Evolutionary conservation across 371 early-diverging fungal species (phyloP), one percentile per base, ranked within the genome.

Genomic region (Choanephora cucurbitarum): DNA sequence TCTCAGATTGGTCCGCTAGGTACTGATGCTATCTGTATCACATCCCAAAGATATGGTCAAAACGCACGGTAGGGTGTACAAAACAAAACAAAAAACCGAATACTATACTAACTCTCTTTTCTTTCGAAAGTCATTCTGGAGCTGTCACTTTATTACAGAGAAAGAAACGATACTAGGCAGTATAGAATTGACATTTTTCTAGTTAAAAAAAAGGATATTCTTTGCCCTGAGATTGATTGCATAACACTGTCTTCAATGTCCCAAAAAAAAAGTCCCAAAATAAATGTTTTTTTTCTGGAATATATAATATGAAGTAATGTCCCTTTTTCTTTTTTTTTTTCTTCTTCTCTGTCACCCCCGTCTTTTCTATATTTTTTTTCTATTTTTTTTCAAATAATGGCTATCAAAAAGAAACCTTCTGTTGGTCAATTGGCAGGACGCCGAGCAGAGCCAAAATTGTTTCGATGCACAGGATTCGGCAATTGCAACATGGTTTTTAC

Each of bases 401-500:
- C 37, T 37, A 39, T 34, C 6, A 52, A 13, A 52, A 41, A 52
- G 24, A 41, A 18, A 44, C 4, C 19, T 15, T 42, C n/a, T 42
- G n/a, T n/a, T n/a, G 7, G 18, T 42, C 42, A 42, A 19, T 42
- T 42, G 34, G 11, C 37, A 28, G 31, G 42, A 37, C 57, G 62
- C 23, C 49, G 52, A 54, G 49, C 53, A 14, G 54, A 56, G 37
- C 75, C 77, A 32, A 80, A 77, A 48, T 55, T 69, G 34, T 80
- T 80, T 49, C 73, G 65, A 45, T 80, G 80, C 51, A 75, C 75
- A 39, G 80, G 77, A 11, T 80, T 69, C 52, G 75, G 75, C 32
- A 68, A 73, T 34, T 80, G 80, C 42, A 71, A 73, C 24, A 80
- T 80, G 80, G 76, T 80, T 2, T 80, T 80, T 50, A 75, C 80